Conservation (phyloP, 2,329 filamentous ascomycete genomes). For the Dactylellina leptospora region DNA sequence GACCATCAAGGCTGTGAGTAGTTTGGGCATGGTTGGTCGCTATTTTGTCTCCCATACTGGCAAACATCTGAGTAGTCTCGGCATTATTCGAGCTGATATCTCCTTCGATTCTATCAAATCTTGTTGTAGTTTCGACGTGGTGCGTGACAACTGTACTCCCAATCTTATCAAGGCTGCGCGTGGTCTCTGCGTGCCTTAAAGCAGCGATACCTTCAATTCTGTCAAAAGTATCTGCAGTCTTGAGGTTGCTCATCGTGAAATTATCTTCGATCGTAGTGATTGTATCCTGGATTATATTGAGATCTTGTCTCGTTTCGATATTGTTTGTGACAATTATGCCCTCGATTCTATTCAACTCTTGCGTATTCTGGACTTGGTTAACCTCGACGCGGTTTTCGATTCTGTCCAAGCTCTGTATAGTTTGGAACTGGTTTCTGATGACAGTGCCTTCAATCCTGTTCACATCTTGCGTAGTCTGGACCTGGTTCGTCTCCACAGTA, state of each 20-base stretch:
- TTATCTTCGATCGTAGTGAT: no score
- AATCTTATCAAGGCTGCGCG: neutral
- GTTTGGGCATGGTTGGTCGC: no score
- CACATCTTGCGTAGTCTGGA: neutral
- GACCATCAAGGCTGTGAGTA: neutral
- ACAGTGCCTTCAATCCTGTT: conserved; percentile 3
- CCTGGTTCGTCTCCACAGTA: conserved; percentile 14
- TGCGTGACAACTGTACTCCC: neutral
- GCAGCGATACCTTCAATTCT: no score
- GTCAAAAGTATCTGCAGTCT: neutral
- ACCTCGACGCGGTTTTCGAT: conserved; percentile 6
- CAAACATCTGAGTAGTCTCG: no score
- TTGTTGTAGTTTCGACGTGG: no score
- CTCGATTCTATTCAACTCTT: conserved; percentile 7
- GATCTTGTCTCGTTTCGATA: no score
- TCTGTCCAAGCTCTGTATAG: neutral
- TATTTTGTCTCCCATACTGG: no score
- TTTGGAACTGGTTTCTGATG: conserved; percentile 10
- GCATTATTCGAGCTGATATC: no score
- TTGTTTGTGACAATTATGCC: conserved; percentile 4
- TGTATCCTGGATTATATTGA: no score
- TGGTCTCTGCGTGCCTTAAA: no score
- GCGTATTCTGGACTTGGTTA: conserved; percentile 1
- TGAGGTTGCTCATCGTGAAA: no score
- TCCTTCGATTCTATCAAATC: no score